These are phyloP conservation scores for Pseudopithomyces chartarum DNA, from an alignment of 2,329 filamentous ascomycete species.

Conservation along the genomic window DNA sequence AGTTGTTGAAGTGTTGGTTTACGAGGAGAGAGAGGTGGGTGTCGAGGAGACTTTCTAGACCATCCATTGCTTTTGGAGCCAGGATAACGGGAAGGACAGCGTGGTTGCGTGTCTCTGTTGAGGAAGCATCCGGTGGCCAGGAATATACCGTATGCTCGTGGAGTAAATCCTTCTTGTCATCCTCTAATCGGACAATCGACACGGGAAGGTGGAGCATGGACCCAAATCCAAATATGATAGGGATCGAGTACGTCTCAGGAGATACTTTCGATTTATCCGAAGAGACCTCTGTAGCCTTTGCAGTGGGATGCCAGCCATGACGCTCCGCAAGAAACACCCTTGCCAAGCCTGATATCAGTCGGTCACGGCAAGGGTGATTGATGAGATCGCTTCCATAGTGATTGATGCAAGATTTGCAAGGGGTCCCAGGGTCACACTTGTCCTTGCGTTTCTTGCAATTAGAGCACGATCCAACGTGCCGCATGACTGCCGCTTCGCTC, in stretches of 20 bases:
- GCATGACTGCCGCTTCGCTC: slow-evolving; percentile 43
- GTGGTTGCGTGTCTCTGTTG: slow-evolving; percentile 25
- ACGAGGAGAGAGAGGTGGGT: slow-evolving; percentile 40
- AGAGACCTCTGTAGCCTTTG: slow-evolving; percentile 32
- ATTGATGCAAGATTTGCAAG: slow-evolving; percentile 45
- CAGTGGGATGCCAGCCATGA: slow-evolving; percentile 43
- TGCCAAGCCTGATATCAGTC: slow-evolving; percentile 33
- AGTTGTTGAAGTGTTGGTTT: slow-evolving; percentile 37
- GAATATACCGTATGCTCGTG: slow-evolving; percentile 45
- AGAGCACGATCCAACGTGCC: slow-evolving; percentile 39
- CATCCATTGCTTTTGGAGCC: slow-evolving; percentile 20
- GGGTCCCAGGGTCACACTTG: slow-evolving; percentile 46
- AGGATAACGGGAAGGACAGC: slow-evolving; percentile 43
- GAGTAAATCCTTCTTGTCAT: slow-evolving; percentile 18
- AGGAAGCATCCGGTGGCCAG: slow-evolving; percentile 36
- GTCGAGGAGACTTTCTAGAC: slow-evolving; percentile 32
- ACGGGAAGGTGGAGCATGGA: slow-evolving; percentile 31
- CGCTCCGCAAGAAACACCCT: slow-evolving; percentile 36
- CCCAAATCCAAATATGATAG: slow-evolving; percentile 42
- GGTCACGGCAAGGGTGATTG: slow-evolving; percentile 43
- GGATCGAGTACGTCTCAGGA: slow-evolving; percentile 31
- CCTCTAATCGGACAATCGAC: slow-evolving; percentile 27
- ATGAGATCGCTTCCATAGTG: slow-evolving; percentile 45
- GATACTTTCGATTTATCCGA: slow-evolving; percentile 23
- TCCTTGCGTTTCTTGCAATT: slow-evolving; percentile 45